Evolutionary conservation across 306 rosid genomes (phyloP), one percentile per base, ranked within the genome.

Genomic region (Hylodesmum podocarpum): DNA sequence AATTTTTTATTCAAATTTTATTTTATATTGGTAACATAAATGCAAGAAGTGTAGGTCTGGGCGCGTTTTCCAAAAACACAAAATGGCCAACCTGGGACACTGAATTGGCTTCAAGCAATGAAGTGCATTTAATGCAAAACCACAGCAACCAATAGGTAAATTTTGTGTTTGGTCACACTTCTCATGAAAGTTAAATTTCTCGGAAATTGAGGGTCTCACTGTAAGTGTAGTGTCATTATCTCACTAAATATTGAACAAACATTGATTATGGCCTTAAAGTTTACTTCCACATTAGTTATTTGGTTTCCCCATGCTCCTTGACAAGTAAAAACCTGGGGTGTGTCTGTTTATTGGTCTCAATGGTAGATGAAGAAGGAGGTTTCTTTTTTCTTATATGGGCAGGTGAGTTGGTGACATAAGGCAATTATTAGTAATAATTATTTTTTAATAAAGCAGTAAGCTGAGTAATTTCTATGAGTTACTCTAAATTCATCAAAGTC

Each of bases 261-360:
- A 37, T 82, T 75, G 29, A 76, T 83, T 80, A 63, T 68, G 16
- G 49, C 64, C 83, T 77, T 71, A 70, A 86, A 86, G 76, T 84
- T 78, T 78, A 86, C 66, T 66, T 40, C 76, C 37, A 12, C 65
- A 43, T 85, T 83, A 73, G 10, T 72, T 73, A 43, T 85, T 83
- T 73, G 10, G 68, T 73, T 83, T 66, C 78, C 83, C 86, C 4
- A 71, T 5, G 82, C 67, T 79, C 73, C 68, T 72, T 24, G 88
- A 86, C 86, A 86, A 78, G 73, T 51, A 27, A 51, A 62, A 83
- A 62, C 93, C 89, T 80, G 87, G 76, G 51, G 87, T 28, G 79
- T 91, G 87, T 91, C 76, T 82, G 89, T 89, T 80, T 72, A 62
- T 62, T 79, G 85, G 90, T 88, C 88, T 57, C n/a, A n/a, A n/a